A percentile compares a stretch with the other conserved stretches of the same genome.
Conservation (phyloP, 768 basidiomycete genomes). For the Gymnopilus dilepis region DNA sequence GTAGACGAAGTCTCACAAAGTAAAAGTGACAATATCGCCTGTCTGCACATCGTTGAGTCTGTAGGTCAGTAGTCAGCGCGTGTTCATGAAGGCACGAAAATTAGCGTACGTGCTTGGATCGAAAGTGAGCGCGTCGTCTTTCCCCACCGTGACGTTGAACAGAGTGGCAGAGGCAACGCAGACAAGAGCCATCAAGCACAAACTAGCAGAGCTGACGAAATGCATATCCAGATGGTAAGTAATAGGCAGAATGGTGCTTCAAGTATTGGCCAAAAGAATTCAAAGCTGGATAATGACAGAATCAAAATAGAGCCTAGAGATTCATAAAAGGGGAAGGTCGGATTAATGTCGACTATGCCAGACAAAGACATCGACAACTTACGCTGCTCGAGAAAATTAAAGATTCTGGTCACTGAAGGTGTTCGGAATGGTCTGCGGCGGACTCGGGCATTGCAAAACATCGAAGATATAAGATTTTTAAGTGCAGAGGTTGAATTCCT, state of each 20-base stretch:
- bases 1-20: conserved; percentile 37
- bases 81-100: neutral
- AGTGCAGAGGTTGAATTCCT: conserved; percentile 1
- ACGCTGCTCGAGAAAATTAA: conserved; percentile 39
- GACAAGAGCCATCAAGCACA: conserved; percentile 29
- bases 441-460: neutral
- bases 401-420: neutral
- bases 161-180: conserved; percentile 35
- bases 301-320: conserved; percentile 13
- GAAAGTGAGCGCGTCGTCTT: conserved; percentile 30
- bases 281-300: conserved; percentile 13
- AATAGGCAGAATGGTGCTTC: too few species aligned
- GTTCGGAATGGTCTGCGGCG: neutral
- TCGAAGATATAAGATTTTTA: neutral
- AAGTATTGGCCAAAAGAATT: conserved; percentile 12
- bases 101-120: conserved; percentile 30
- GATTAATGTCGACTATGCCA: too few species aligned
- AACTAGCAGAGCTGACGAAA: conserved; percentile 25
- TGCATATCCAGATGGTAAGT: conserved; percentile 24
- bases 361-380: conserved; percentile 22
- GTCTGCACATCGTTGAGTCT: conserved; percentile 38
- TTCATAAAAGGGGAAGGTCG: too few species aligned
- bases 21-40: conserved; percentile 52
- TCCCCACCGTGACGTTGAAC: conserved; percentile 40
- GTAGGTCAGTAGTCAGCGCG: neutral